Evolutionary conservation across 2,329 filamentous ascomycete genomes (phyloP).

Genomic region (Raffaelea albimanens): DNA sequence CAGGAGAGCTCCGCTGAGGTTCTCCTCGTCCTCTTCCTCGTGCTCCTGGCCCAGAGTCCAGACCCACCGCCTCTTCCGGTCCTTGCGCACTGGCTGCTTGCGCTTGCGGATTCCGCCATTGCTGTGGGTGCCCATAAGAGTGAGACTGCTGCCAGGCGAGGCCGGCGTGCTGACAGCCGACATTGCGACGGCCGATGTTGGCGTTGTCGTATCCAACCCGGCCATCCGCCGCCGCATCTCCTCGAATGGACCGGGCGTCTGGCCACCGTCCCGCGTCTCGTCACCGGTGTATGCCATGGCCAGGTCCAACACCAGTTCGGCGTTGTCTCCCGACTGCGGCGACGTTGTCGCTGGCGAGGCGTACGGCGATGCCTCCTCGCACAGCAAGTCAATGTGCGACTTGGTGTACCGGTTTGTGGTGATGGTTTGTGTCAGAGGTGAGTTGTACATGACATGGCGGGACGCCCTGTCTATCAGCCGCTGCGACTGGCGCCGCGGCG

Average conservation of each 20-base stretch:
- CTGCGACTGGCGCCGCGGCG: conserved; percentile 43
- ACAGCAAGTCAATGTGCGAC: conserved; percentile 54
- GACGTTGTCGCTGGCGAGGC: conserved; percentile 24
- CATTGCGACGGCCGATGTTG: conserved; percentile 4
- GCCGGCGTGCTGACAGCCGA: conserved; percentile 12
- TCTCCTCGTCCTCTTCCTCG: conserved; percentile 29
- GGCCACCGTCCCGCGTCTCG: conserved; percentile 50
- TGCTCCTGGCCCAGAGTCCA: conserved; percentile 54
- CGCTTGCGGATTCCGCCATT: conserved; percentile 40
- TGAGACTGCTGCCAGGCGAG: conserved; percentile 37
- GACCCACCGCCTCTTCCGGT: conserved; percentile 56
- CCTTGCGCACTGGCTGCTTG: conserved; percentile 41
- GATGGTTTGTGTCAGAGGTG: conserved; percentile 54
- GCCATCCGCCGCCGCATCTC: conserved; percentile 52
- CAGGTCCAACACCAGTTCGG: conserved; percentile 30
- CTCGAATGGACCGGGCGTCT: conserved; percentile 54
- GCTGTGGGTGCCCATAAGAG: conserved; percentile 21
- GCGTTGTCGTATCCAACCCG: conserved; percentile 28
- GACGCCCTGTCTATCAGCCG: conserved; percentile 45
- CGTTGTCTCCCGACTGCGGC: conserved; percentile 6
- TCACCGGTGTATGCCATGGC: conserved; percentile 42
- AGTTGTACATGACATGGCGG: conserved; percentile 52
- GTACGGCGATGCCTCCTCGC: conserved; percentile 44
- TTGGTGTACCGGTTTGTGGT: conserved; percentile 51
- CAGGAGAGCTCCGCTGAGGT: conserved; percentile 21